Evolutionary conservation across 1,284 basidiomycete genomes (phyloP), one percentile per base, ranked within the genome.

Genomic region (Boletus mariae): DNA sequence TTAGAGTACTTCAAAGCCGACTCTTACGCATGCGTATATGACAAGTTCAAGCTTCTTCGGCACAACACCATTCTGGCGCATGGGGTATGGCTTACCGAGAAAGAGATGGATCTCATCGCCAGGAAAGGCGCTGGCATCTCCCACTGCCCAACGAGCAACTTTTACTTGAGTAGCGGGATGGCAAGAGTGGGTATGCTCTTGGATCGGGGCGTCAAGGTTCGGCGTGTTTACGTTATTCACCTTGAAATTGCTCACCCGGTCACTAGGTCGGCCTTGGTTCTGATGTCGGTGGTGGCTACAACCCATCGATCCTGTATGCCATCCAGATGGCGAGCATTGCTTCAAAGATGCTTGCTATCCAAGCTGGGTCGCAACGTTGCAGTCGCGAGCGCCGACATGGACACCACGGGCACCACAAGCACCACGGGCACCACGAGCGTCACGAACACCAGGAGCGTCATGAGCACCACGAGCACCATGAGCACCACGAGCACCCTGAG

Each of bases 101-200:
- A 77, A 3, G 96, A 98, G 71, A 74, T 95, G 53, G 73, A 78
- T 28, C 72, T 97, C 45, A 83, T 99, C 61, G 80, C 80, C 59
- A 60, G 76, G 62, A 75, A 78, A 47, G 74, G 78, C 5, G 85
- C 90, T 3, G 95, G 95, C 11, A 77, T 98, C 43, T 89, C 89
- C 59, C 96, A 98, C 71, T 98, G 95, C 67, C 95, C 96, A 15
- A 89, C 87, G 34, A 93, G 89, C 63, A 99, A 98, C 68, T 88
- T 96, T 67, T 91, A 97, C 72, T 67, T 98, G 52, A 80, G 86
- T 40, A 93, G 90, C 57, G 95, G 95, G 5, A 79, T 90, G 26
- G 89, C 92, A 2, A 81, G 80, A 23, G 82, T 98, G 10, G 90
- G 89, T 4, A 75, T 80, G 60, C 84, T 91, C 71, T 76, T 97